Evolutionary conservation across 257 asterid species (phyloP).

Genomic region (Solanum acaule): DNA sequence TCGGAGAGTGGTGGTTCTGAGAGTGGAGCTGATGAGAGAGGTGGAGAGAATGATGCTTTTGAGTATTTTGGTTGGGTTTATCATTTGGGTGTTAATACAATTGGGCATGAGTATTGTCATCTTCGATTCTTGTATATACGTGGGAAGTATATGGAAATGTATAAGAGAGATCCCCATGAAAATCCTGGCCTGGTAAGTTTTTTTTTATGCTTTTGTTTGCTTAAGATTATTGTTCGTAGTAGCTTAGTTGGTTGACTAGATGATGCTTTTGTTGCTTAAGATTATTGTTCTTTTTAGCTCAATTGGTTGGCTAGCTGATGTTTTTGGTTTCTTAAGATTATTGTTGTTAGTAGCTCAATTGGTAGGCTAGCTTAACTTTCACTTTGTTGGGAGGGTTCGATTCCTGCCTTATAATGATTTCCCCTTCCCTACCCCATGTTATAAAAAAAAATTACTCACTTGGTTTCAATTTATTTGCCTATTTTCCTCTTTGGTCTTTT

Average conservation of each 20-base stretch:
- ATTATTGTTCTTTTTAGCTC: background rate
- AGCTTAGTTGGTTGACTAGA: background rate
- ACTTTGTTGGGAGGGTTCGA: background rate
- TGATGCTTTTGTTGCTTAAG: background rate
- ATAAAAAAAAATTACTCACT: background rate
- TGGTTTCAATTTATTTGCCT: background rate
- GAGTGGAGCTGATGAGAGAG: constrained; percentile 37
- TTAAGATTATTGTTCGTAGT: background rate
- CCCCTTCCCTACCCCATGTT: background rate
- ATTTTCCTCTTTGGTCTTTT: background rate
- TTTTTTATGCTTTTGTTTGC: background rate
- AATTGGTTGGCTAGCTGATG: background rate
- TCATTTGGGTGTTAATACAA: constrained; percentile 65
- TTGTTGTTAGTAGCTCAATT: background rate
- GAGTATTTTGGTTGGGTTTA: constrained; percentile 77
- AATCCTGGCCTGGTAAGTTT: constrained; percentile 56
- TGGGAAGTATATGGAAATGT: constrained; percentile 63
- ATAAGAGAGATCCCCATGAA: constrained; percentile 63
- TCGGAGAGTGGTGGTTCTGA: constrained; percentile 47
- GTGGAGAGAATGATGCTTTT: constrained; percentile 18
- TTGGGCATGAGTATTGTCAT: constrained; percentile 73
- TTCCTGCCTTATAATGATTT: background rate
- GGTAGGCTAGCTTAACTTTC: background rate
- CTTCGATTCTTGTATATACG: constrained; percentile 54
- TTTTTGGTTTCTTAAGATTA: background rate